phyloP scores from a whole-genome alignment of 1,284 basidiomycete genomes.

The Dichomitus squalens region DNA sequence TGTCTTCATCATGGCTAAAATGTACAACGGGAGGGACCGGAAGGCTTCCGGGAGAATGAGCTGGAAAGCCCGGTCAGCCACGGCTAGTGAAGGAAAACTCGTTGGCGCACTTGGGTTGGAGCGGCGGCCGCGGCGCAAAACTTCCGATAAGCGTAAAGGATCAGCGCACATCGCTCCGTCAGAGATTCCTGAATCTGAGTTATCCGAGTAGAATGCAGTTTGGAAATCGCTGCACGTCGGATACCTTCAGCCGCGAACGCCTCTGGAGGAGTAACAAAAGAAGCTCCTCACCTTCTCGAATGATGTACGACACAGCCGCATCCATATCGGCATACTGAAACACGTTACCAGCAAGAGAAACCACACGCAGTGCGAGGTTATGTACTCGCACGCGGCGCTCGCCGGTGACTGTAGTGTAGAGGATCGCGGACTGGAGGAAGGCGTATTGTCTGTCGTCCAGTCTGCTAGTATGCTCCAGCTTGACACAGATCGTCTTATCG shows the following conservation, averaged over 20 bases:
- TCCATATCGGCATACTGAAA: constrained; percentile 96
- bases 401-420: constrained; percentile 85
- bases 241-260: background rate
- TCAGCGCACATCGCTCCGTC: constrained; percentile 83
- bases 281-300: constrained; percentile 71
- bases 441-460: constrained; percentile 82
- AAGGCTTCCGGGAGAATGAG: constrained; percentile 95
- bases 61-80: constrained; percentile 41
- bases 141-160: constrained; percentile 87
- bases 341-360: constrained; percentile 86
- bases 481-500: constrained; percentile 77
- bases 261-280: too few relatives aligned
- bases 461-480: constrained; percentile 63
- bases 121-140: constrained; percentile 88
- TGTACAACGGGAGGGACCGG: constrained; percentile 86
- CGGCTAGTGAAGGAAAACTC: background rate
- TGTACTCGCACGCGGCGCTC: constrained; percentile 84
- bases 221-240: constrained; percentile 62
- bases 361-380: constrained; percentile 86
- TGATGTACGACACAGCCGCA: constrained; percentile 72
- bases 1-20: constrained; percentile 85
- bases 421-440: constrained; percentile 87
- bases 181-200: constrained; percentile 82
- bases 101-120: constrained; percentile 70
- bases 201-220: constrained; percentile 65